Evolutionary conservation across 177 flowering plant genomes (phyloP).

Genomic region (Tripterygium wilfordii): DNA sequence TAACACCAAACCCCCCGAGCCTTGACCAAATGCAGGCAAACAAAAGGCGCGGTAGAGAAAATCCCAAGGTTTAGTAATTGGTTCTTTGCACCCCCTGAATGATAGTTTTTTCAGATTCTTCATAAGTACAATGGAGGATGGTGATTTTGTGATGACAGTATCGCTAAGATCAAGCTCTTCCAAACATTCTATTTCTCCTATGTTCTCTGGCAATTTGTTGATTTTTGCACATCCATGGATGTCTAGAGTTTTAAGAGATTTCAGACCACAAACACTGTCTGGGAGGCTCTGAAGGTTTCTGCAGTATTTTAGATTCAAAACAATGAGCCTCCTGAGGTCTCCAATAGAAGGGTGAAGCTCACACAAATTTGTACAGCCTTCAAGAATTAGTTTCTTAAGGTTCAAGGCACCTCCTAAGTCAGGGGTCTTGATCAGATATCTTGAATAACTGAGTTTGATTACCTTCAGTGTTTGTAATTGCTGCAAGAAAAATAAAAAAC

Average conservation of each 20-base stretch:
- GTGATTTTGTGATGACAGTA: constrained; percentile 9
- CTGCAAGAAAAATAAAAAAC: constrained; percentile 6
- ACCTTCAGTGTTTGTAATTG: constrained; percentile 1
- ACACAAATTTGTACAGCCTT: constrained; percentile 6
- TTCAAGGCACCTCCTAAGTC: constrained; percentile 4
- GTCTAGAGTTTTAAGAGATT: constrained; percentile 1
- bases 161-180: constrained; percentile 7
- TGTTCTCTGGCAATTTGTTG: constrained; percentile 2
- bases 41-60: neutral
- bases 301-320: constrained; percentile 8
- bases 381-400: constrained; percentile 14
- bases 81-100: constrained; percentile 1
- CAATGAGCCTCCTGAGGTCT: neutral
- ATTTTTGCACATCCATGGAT: constrained; percentile 12
- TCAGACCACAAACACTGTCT: constrained; percentile 2
- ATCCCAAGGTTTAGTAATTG: no score
- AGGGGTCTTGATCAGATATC: constrained; percentile 5
- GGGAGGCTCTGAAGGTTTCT: constrained; percentile 9
- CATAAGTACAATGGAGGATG: constrained; percentile 1
- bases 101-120: constrained; percentile 1
- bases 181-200: neutral
- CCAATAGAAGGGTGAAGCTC: constrained; percentile 10
- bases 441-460: constrained; percentile 13
- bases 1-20: neutral
- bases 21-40: neutral